Conservation (phyloP, 306 rosid genomes). For the Nissolia schottii region DNA sequence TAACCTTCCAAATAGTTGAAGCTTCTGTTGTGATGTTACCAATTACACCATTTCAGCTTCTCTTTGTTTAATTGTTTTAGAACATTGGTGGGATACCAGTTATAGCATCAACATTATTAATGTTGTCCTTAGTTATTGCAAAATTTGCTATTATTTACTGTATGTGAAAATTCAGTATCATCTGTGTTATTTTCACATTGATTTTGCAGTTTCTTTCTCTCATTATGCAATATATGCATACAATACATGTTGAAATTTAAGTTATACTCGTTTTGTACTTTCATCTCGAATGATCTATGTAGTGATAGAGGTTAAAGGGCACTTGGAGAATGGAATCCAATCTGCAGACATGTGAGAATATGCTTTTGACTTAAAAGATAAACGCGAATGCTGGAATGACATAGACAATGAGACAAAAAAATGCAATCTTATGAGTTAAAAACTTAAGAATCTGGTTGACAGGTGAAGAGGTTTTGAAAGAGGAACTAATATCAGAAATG, state of each 20-base stretch:
- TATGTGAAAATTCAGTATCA: neutral
- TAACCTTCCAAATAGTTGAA: neutral
- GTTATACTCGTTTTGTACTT: neutral
- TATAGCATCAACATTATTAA: neutral
- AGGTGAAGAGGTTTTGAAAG: neutral
- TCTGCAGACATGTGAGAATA: neutral
- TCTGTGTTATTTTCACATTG: neutral
- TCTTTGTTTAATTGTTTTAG: neutral
- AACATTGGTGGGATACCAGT: neutral
- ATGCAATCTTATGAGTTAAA: neutral
- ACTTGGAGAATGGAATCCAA: neutral
- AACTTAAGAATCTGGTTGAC: neutral
- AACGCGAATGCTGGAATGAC: neutral
- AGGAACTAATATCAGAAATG: neutral
- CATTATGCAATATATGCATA: neutral
- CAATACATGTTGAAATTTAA: neutral
- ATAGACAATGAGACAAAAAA: neutral
- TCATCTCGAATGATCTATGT: neutral
- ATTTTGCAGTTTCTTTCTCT: neutral
- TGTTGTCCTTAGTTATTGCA: neutral
- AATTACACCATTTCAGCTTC: neutral
- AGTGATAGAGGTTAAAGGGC: neutral
- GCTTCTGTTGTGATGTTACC: constrained; percentile 7
- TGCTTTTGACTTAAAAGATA: neutral
- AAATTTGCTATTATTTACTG: neutral